Evolutionary conservation across 768 basidiomycete species (phyloP).

Genomic region (Trametes meyenii): DNA sequence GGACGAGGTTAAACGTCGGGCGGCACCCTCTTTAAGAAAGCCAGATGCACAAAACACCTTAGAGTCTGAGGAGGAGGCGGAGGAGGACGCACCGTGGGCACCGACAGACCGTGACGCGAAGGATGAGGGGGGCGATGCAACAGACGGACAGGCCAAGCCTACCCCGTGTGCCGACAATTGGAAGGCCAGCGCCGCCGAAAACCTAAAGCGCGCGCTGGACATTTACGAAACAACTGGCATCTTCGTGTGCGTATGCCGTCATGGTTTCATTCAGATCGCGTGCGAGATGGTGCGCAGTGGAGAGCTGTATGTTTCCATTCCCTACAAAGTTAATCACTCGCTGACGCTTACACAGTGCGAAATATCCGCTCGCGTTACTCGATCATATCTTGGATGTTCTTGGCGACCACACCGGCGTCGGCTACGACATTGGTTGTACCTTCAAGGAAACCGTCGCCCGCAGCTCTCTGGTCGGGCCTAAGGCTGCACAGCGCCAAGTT

Average conservation of each 20-base stretch:
- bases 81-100: not conserved
- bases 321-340: not conserved
- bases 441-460: not conserved
- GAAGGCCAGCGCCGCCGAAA: not conserved
- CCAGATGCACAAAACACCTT: too few relatives aligned
- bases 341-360: not conserved
- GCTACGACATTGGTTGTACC: conserved; percentile 23
- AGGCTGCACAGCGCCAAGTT: not conserved
- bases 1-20: not conserved
- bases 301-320: not conserved
- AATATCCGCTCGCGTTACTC: not conserved
- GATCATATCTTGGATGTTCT: conserved; percentile 2
- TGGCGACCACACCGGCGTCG: not conserved
- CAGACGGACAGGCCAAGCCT: not conserved
- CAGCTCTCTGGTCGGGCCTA: not conserved
- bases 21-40: too few relatives aligned
- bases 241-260: not conserved
- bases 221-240: not conserved
- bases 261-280: not conserved
- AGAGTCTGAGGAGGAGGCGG: too few relatives aligned
- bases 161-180: not conserved
- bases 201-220: not conserved
- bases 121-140: not conserved
- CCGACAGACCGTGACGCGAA: too few relatives aligned
- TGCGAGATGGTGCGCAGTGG: conserved; percentile 1